Evolutionary conservation across 2,329 filamentous ascomycete species (phyloP).

Genomic region (Nothophaeocryptopus gaeumannii): DNA sequence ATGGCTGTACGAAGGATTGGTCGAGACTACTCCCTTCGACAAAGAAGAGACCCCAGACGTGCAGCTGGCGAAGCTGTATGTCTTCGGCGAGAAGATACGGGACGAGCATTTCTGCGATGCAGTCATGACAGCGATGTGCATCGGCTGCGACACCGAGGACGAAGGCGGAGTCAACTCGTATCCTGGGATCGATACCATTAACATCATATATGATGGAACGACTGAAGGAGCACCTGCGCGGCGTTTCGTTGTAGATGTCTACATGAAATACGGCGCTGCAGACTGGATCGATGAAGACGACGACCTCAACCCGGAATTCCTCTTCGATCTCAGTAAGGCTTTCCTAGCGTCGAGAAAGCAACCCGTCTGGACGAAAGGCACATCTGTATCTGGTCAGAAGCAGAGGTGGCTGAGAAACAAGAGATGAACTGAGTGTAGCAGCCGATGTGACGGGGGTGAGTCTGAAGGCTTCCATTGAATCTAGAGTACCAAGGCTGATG

Average conservation of each 20-base stretch:
- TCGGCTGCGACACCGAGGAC: background rate
- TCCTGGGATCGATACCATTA: background rate
- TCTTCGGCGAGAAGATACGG: conserved; percentile 14
- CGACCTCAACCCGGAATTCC: background rate
- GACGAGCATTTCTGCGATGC: conserved; percentile 5
- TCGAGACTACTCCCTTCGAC: background rate
- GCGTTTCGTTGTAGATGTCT: conserved; percentile 1
- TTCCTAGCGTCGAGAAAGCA: background rate
- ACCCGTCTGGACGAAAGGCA: too few species aligned
- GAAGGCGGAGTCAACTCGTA: background rate
- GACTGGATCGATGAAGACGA: conserved; percentile 16
- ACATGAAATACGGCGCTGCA: background rate
- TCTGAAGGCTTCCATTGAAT: too few species aligned
- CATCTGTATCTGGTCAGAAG: too few species aligned
- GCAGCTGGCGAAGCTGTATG: background rate
- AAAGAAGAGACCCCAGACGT: background rate
- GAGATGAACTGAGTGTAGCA: too few species aligned
- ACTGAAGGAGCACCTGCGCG: background rate
- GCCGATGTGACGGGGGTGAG: too few species aligned
- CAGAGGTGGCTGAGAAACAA: too few species aligned
- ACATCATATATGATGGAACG: conserved; percentile 6
- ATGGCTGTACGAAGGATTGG: conserved; percentile 16
- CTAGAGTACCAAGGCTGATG: too few species aligned
- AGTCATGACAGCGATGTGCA: background rate
- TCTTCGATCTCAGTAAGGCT: background rate